Conservation (phyloP, 2,329 filamentous ascomycete genomes). For the Fusarium sp. region DNA sequence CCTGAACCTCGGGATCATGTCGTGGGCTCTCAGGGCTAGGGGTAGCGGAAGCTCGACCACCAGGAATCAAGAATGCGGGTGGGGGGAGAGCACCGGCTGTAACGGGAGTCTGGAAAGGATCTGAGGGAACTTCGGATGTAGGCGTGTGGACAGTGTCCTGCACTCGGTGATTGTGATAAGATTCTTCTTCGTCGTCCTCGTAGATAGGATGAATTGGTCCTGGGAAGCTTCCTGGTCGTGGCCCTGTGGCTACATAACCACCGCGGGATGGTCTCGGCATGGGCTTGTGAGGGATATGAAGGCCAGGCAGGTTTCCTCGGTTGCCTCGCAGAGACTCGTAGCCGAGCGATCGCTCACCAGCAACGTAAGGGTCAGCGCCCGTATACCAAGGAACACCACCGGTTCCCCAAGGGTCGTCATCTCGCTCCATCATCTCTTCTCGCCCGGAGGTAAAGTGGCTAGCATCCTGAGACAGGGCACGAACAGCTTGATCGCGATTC, state of each 20-base stretch:
- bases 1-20: constrained; percentile 65
- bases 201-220: constrained; percentile 69
- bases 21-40: constrained; percentile 56
- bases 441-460: constrained; percentile 57
- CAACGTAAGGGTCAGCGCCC: constrained; percentile 57
- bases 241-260: constrained; percentile 49
- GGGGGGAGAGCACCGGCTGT: constrained; percentile 30
- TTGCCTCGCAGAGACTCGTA: constrained; percentile 62
- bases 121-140: constrained; percentile 54
- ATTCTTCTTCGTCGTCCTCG: constrained; percentile 68
- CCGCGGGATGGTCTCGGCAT: constrained; percentile 45
- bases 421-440: constrained; percentile 61
- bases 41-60: constrained; percentile 50
- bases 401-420: constrained; percentile 47
- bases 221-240: constrained; percentile 47
- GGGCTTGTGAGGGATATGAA: constrained; percentile 51
- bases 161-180: constrained; percentile 42
- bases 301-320: constrained; percentile 38
- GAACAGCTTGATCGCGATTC: constrained; percentile 60
- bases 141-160: constrained; percentile 47
- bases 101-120: constrained; percentile 64
- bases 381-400: constrained; percentile 56
- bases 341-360: constrained; percentile 57
- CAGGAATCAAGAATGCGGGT: constrained; percentile 44
- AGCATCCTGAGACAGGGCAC: constrained; percentile 62